Evolutionary conservation across 2,329 filamentous ascomycete genomes (phyloP), one percentile per base, ranked within the genome.

Genomic region (Aspergillus pseudoglaucus): DNA sequence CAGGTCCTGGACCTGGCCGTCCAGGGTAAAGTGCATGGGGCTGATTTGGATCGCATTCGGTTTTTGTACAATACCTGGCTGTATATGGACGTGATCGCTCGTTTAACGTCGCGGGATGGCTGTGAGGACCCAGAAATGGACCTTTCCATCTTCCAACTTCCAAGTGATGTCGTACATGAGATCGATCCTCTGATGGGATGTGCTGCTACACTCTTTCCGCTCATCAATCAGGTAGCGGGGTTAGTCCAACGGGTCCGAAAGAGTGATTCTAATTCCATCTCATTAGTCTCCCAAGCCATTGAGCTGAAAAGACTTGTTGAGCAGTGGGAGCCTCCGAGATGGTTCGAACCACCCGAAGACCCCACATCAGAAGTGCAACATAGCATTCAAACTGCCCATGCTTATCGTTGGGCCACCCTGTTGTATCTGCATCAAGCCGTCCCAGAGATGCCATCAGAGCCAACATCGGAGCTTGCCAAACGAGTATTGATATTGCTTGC

Each of bases 111-210:
- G 3, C 66, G 80, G 3, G 79, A 81, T 49, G 75, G 78, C 32
- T 78, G 80, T 20, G 78, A 80, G 10, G 73, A 79, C 40, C 69
- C 72, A 38, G 68, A 75, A 5, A 55, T 76, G 15, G 43, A 70
- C 63, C 9, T 62, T 17, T 57, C 60, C n/a, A 59, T 62, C 18
- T 65, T 71, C n/a, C 66, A 69, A 25, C 63, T 69, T 20, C 70
- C 74, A 4, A 69, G 60, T 46, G 68, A 63, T 60, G 68, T 62
- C 51, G 71, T 80, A 47, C 69, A 78, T 18, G 75, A 82, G 49
- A 74, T 87, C n/a, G 84, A 88, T 63, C 83, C 84, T 4, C 65
- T 87, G 25, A 84, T 88, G 81, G 84, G 84, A 9, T 85, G 82
- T 56, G 84, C 84, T 6, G 72, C 75, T 27, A 83, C 81, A 0